A percentile compares a stretch with the other conserved stretches of the same genome.
phyloP scores from a whole-genome alignment of 345 rosid species.

The Boechera stricta region DNA sequence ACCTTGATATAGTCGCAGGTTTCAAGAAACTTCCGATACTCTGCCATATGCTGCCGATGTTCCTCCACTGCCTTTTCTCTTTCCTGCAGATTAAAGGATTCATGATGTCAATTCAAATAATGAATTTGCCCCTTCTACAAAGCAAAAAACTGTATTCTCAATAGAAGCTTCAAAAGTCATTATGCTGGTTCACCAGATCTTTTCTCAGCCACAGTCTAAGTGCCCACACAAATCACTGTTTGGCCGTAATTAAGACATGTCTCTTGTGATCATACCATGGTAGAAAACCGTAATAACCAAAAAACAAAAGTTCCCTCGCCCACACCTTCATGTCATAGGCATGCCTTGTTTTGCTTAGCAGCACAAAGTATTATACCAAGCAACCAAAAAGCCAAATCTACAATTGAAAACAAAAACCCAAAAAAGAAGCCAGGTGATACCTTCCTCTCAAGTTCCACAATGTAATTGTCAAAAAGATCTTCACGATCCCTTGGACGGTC shows the following conservation, averaged over 20 bases:
- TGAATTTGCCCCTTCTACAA: conserved; percentile 15
- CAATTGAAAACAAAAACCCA: background rate
- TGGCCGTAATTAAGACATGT: conserved; percentile 1
- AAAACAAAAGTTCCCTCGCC: background rate
- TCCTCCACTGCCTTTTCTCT: conserved; percentile 88
- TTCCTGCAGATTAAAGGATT: conserved; percentile 61
- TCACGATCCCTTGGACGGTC: conserved; percentile 87
- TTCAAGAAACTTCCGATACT: conserved; percentile 74
- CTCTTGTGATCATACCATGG: conserved; percentile 25
- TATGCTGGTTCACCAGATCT: conserved; percentile 23
- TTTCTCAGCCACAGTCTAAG: conserved; percentile 16
- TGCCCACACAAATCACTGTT: conserved; percentile 25
- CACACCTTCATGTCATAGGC: conserved; percentile 21
- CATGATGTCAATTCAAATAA: conserved; percentile 13
- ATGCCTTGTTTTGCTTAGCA: conserved; percentile 11
- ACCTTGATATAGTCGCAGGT: conserved; percentile 98
- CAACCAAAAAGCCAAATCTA: conserved; percentile 3
- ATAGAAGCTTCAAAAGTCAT: conserved; percentile 17
- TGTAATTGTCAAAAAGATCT: conserved; percentile 86
- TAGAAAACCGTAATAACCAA: conserved; percentile 18
- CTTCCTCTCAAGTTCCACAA: conserved; percentile 94
- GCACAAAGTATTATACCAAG: conserved; percentile 13
- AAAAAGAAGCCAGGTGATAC: conserved; percentile 47
- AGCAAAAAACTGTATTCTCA: background rate
- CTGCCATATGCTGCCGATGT: conserved; percentile 63